Base-by-base conservation (phyloP, 2,329 filamentous ascomycete genomes). In the Cordyceps pruinosa region DNA sequence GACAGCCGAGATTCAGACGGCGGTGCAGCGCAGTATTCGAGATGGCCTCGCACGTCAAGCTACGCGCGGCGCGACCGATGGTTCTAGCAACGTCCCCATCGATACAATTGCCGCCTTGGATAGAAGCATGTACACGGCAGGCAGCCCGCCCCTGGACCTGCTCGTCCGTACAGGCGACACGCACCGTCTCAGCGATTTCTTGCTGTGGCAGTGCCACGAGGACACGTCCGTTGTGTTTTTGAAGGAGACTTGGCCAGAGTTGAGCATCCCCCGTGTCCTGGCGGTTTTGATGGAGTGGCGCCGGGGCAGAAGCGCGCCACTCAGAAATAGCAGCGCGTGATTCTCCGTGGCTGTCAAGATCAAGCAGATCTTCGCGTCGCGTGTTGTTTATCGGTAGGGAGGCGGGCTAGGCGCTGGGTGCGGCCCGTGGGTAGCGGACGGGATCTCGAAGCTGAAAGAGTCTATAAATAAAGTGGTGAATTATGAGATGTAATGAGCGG, bases 191-290 rank as follows among this genome's bases (percentile, higher is more conserved):
- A 94, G 89, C 66, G 91, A 96, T 69, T 96, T 96, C 67, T 90
- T 96, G 89, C 82, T 96, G 45, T 96, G 91, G 91, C 91, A 96
- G 72, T 90, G 87, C 65, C 90, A 96, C 68, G 82, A 94, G 66
- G 78, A 89, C 59, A 94, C 91, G 0, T 85, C 92, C 60, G 86
- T 96, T 63, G 88, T 91, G 44, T 96, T 96, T 68, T 72, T 95
- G 55, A 83, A 94, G 66, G 90, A 88, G 62, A 76, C 94, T 60
- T 96, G 91, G 91, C 91, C 91, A 2, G 88, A 94, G 61, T 94
- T 96, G 63, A 89, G 93, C 68, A 76, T 96, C 7, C 90, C 88
- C 87, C 81, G 89, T 57, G 95, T 96, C 71, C 68, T 96, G 19
- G 90, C 91, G 0, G 89, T 96, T 17, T 73, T 96, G 44, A 77